phyloP scores from a whole-genome alignment of 139 green algal genomes.

The Chlamydomonas asymmetrica region DNA sequence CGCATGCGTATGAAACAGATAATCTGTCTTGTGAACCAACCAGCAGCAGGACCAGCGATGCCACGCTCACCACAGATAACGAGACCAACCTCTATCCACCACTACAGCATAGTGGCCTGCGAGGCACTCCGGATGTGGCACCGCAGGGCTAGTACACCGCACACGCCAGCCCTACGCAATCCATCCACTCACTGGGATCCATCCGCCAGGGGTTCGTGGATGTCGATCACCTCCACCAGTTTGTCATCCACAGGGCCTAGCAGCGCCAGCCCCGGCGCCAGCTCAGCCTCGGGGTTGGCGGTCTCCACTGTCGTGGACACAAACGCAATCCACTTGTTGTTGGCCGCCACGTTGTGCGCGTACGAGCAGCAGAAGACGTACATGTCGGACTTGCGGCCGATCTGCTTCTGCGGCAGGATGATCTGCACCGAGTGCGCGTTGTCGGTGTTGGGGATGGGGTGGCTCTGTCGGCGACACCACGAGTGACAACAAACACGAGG shows the following conservation, averaged over 20 bases:
- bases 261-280: conserved; percentile 80
- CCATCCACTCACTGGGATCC: conserved; percentile 51
- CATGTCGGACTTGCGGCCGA: conserved; percentile 88
- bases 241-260: conserved; percentile 92
- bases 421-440: conserved; percentile 90
- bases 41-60: too few relatives aligned
- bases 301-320: conserved; percentile 95
- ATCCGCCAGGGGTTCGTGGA: conserved; percentile 79
- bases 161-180: background rate
- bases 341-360: conserved; percentile 87
- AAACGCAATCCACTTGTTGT: conserved; percentile 96
- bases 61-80: too few relatives aligned
- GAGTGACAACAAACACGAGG: too few relatives aligned
- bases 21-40: too few relatives aligned
- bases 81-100: too few relatives aligned
- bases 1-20: too few relatives aligned
- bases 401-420: conserved; percentile 98
- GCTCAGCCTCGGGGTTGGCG: conserved; percentile 65
- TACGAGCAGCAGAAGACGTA: conserved; percentile 99
- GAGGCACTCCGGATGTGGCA: too few relatives aligned
- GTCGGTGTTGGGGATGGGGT: conserved; percentile 95
- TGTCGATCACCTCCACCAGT: conserved; percentile 84
- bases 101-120: too few relatives aligned
- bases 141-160: too few relatives aligned
- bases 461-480: conserved; percentile 48